These are phyloP conservation scores for Eucalyptus cloeziana DNA, from an alignment of 345 rosid species.

Conservation along the genomic window DNA sequence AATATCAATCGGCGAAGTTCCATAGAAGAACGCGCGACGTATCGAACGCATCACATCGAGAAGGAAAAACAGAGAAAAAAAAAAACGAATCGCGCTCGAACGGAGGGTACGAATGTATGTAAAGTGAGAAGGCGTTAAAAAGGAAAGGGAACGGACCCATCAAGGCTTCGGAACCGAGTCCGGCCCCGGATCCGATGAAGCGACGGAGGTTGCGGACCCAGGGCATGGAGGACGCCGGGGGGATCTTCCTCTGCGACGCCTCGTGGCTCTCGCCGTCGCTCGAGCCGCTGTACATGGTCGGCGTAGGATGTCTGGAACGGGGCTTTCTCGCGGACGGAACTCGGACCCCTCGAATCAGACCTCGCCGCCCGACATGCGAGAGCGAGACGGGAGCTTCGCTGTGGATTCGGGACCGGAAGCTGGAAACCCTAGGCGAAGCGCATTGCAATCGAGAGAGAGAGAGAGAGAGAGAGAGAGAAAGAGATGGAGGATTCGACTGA, in stretches of 20 bases:
- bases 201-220: slow-evolving; percentile 96
- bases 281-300: slow-evolving; percentile 79
- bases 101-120: neutral
- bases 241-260: slow-evolving; percentile 78
- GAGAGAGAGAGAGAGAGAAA: neutral
- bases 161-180: slow-evolving; percentile 97
- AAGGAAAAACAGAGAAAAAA: no score
- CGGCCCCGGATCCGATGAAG: slow-evolving; percentile 89
- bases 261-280: slow-evolving; percentile 96
- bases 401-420: neutral
- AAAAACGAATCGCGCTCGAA: neutral
- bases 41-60: neutral
- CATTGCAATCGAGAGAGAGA: neutral
- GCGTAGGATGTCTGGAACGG: neutral
- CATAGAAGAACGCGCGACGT: neutral
- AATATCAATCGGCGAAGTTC: neutral
- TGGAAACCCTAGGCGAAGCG: neutral
- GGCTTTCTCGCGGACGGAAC: neutral
- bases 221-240: slow-evolving; percentile 86
- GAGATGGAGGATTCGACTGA: neutral
- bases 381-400: neutral
- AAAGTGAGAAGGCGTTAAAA: neutral
- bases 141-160: slow-evolving; percentile 50
- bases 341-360: neutral
- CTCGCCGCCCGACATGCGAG: neutral